These are phyloP conservation scores for Platanthera zijinensis DNA, from an alignment of 106 monocot species.

Conservation along the genomic window DNA sequence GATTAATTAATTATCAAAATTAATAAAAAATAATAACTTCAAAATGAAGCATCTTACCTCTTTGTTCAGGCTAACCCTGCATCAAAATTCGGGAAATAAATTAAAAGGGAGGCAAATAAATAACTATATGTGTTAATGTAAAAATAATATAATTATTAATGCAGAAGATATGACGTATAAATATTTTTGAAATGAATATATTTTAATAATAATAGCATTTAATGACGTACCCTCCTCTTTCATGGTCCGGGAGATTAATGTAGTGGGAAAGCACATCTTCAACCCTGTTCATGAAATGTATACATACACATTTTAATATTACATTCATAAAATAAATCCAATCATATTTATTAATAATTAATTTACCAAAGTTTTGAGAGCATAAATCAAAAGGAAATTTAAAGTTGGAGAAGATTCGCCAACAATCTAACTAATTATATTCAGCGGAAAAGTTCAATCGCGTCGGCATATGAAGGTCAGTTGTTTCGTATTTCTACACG, in stretches of 20 bases:
- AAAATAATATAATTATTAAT: background rate
- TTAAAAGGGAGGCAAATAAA: background rate
- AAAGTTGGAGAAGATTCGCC: too few relatives aligned
- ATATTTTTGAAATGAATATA: background rate
- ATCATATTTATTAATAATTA: background rate
- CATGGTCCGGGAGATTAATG: slow-evolving; percentile 47
- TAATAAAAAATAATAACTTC: background rate
- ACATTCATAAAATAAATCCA: background rate
- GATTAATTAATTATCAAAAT: background rate
- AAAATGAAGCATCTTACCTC: slow-evolving; percentile 21
- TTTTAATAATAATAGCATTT: background rate
- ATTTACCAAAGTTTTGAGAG: background rate
- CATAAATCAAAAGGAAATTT: background rate
- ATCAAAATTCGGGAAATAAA: slow-evolving; percentile 4
- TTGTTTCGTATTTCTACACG: too few relatives aligned
- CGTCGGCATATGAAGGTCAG: too few relatives aligned
- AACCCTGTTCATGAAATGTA: slow-evolving; percentile 26
- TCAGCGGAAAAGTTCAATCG: too few relatives aligned
- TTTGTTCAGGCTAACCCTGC: slow-evolving; percentile 26
- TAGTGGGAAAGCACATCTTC: slow-evolving; percentile 51
- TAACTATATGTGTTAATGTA: background rate
- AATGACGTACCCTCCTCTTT: slow-evolving; percentile 36
- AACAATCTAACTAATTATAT: too few relatives aligned
- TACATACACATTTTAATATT: background rate
- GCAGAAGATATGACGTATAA: background rate